phyloP scores from a whole-genome alignment of 345 rosid species.

The Streptanthus diversifolius region DNA sequence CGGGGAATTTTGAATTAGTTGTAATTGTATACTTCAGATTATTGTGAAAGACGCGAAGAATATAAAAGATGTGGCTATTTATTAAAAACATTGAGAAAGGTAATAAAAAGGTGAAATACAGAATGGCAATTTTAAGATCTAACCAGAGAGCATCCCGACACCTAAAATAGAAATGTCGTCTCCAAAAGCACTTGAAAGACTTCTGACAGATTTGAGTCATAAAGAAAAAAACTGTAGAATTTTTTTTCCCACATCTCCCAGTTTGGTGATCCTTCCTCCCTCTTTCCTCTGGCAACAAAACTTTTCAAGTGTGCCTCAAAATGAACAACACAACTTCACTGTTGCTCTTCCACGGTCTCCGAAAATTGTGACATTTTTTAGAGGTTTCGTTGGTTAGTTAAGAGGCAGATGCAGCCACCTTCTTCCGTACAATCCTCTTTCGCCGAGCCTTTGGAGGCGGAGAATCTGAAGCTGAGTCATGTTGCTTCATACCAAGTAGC shows the following conservation, averaged over 20 bases:
- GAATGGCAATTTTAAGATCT: constrained; percentile 4
- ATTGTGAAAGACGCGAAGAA: background rate
- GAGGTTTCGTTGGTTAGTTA: constrained; percentile 16
- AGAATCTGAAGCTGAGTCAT: constrained; percentile 41
- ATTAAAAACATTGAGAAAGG: constrained; percentile 19
- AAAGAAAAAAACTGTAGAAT: background rate
- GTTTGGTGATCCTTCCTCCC: constrained; percentile 10
- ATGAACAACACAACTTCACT: constrained; percentile 27
- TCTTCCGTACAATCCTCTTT: constrained; percentile 80
- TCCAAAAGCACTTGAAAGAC: background rate
- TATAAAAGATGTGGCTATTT: constrained; percentile 16
- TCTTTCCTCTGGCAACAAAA: constrained; percentile 30
- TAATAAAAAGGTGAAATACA: background rate
- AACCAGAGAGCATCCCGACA: constrained; percentile 14
- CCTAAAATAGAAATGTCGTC: background rate
- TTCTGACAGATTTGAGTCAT: background rate
- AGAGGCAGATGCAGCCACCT: constrained; percentile 49
- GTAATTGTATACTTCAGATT: background rate
- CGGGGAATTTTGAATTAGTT: background rate
- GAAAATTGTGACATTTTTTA: background rate
- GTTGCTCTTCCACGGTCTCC: constrained; percentile 6
- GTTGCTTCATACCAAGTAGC: constrained; percentile 74
- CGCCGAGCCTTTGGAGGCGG: constrained; percentile 60
- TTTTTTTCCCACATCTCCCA: background rate
- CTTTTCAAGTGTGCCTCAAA: constrained; percentile 23